Conservation (phyloP, 257 asterid species). For the Solanum etuberosum region DNA sequence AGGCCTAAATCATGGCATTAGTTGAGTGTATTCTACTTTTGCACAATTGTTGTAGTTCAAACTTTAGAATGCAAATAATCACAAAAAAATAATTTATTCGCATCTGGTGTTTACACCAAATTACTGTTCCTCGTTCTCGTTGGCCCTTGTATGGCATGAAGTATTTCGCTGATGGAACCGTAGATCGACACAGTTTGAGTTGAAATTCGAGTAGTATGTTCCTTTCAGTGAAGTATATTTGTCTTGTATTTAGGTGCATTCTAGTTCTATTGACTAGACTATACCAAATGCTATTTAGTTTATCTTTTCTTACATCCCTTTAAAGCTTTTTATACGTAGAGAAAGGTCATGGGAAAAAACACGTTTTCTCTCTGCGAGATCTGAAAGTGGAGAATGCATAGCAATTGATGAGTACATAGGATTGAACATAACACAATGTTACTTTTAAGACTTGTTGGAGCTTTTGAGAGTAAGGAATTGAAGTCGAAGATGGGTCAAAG, state of each 20-base stretch:
- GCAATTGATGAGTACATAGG: neutral
- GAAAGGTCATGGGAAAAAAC: neutral
- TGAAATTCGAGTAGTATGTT: neutral
- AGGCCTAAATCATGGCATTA: neutral
- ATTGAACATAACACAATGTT: neutral
- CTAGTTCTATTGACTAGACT: neutral
- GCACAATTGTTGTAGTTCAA: neutral
- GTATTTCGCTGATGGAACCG: neutral
- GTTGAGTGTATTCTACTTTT: neutral
- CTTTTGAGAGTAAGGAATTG: constrained; percentile 5
- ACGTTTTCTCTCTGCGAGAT: neutral
- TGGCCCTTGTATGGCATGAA: neutral
- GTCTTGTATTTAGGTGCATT: neutral
- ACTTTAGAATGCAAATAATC: neutral
- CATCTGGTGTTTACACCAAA: neutral
- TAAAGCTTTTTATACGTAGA: neutral
- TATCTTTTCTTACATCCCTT: neutral
- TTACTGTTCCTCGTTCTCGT: neutral
- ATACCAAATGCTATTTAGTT: neutral
- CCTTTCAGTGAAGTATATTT: neutral
- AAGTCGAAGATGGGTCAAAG: constrained; percentile 9
- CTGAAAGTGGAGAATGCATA: neutral
- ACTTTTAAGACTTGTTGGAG: constrained; percentile 9
- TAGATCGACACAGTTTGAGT: neutral
- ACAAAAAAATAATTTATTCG: neutral